Percentiles rank a stretch among this genome's conserved stretches.
Evolutionary conservation across 495 filamentous ascomycete genomes (phyloP).

Genomic region (Aspergillus ostianus): DNA sequence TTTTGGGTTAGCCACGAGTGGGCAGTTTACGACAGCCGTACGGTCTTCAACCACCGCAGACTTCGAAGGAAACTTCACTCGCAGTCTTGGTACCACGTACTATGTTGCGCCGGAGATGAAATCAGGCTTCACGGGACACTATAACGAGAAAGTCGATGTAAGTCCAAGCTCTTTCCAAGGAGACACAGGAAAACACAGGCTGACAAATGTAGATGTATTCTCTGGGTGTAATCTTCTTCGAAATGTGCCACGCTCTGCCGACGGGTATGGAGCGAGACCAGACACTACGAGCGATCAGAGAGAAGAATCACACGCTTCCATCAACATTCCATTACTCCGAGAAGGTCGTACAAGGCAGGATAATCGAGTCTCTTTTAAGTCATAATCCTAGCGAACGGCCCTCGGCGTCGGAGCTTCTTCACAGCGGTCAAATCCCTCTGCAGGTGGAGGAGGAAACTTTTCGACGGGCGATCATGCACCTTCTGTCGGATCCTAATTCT

Average conservation of each 20-base stretch:
- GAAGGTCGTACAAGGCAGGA: slow-evolving; percentile 67
- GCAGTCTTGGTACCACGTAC: slow-evolving; percentile 88
- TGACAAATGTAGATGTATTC: slow-evolving; percentile 75
- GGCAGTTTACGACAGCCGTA: slow-evolving; percentile 62
- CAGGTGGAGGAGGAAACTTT: slow-evolving; percentile 92
- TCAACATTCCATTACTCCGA: slow-evolving; percentile 71
- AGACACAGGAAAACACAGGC: slow-evolving; percentile 5
- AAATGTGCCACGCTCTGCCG: slow-evolving; percentile 85
- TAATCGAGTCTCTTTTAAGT: slow-evolving; percentile 76
- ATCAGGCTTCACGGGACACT: slow-evolving; percentile 65
- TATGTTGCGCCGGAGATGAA: slow-evolving; percentile 94
- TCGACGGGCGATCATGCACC: slow-evolving; percentile 70
- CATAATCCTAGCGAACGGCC: slow-evolving; percentile 81
- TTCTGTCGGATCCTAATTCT: slow-evolving; percentile 73
- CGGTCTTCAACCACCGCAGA: slow-evolving; percentile 45
- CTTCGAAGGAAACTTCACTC: slow-evolving; percentile 63
- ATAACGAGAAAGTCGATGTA: slow-evolving; percentile 91
- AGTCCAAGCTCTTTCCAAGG: slow-evolving; percentile 27
- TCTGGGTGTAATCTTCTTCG: slow-evolving; percentile 94
- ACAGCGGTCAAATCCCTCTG: slow-evolving; percentile 82
- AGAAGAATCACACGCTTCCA: slow-evolving; percentile 67
- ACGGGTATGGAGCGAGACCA: slow-evolving; percentile 86
- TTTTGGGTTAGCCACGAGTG: slow-evolving; percentile 90
- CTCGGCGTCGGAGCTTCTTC: slow-evolving; percentile 78
- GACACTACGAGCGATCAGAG: slow-evolving; percentile 67